phyloP scores from a whole-genome alignment of 306 rosid species.

The Ceratonia siliqua region DNA sequence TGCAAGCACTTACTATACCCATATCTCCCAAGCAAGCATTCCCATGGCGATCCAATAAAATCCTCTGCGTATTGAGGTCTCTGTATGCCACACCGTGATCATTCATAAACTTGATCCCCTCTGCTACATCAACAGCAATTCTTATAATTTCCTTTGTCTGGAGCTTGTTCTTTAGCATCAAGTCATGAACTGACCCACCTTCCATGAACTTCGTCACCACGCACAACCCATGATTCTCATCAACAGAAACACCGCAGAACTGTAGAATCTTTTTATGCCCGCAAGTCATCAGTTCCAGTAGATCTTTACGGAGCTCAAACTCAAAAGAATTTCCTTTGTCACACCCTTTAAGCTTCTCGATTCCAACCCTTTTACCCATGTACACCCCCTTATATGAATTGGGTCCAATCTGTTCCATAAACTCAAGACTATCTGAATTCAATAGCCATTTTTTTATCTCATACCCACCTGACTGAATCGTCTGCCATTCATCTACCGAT shows the following conservation, averaged over 20 bases:
- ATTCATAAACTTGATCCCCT: conserved; percentile 89
- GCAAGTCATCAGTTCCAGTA: conserved; percentile 86
- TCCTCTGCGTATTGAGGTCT: conserved; percentile 83
- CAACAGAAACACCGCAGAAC: conserved; percentile 78
- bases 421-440: conserved; percentile 75
- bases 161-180: conserved; percentile 72
- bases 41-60: conserved; percentile 80
- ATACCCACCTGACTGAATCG: conserved; percentile 64
- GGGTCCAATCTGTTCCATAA: conserved; percentile 74
- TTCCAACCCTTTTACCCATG: conserved; percentile 85
- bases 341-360: conserved; percentile 93
- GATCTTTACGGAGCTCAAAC: conserved; percentile 81
- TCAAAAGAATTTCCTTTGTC: conserved; percentile 83
- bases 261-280: conserved; percentile 82
- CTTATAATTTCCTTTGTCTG: conserved; percentile 74
- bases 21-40: conserved; percentile 91
- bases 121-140: conserved; percentile 80
- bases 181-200: conserved; percentile 81
- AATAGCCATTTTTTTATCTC: conserved; percentile 80
- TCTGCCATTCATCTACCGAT: conserved; percentile 94
- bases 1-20: conserved; percentile 88
- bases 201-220: conserved; percentile 87
- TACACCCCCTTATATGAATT: conserved; percentile 78
- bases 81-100: conserved; percentile 80
- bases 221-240: conserved; percentile 89